Evolutionary conservation across 805 yeast species (phyloP).

Genomic region (Komagataella pseudopastoris): DNA sequence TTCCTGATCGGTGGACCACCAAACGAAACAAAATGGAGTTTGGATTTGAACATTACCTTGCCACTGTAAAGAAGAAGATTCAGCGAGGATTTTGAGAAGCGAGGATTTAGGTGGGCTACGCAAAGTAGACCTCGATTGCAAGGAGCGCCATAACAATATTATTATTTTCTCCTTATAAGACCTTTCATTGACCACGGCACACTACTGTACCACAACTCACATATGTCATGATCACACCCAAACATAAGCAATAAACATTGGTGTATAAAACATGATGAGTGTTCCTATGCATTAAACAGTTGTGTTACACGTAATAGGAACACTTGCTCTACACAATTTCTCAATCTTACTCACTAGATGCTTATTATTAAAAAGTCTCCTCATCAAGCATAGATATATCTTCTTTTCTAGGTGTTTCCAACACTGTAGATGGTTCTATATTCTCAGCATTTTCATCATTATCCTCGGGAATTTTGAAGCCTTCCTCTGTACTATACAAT

Average conservation of each 20-base stretch:
- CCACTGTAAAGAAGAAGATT: background rate
- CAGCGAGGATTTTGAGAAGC: background rate
- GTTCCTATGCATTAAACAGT: background rate
- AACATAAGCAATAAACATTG: too few relatives aligned
- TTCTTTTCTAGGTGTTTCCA: background rate
- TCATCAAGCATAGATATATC: slow-evolving; percentile 6
- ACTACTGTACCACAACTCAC: background rate
- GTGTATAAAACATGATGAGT: background rate
- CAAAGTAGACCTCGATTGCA: background rate
- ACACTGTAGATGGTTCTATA: slow-evolving; percentile 6
- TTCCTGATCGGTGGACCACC: background rate
- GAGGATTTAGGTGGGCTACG: background rate
- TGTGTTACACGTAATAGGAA: background rate
- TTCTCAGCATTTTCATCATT: slow-evolving; percentile 12
- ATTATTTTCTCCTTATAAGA: too few relatives aligned
- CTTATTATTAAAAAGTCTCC: slow-evolving; percentile 4
- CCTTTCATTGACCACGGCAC: background rate
- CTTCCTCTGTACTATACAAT: slow-evolving; percentile 72
- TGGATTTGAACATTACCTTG: background rate
- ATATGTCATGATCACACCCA: background rate
- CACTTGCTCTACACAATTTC: background rate
- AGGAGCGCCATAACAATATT: background rate
- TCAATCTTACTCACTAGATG: background rate
- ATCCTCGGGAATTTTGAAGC: slow-evolving; percentile 49
- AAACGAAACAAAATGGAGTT: background rate